Percentiles rank a stretch among this genome's conserved stretches.
These are phyloP conservation scores for Begonia masoniana DNA, from an alignment of 306 rosid genomes.

Conservation along the genomic window DNA sequence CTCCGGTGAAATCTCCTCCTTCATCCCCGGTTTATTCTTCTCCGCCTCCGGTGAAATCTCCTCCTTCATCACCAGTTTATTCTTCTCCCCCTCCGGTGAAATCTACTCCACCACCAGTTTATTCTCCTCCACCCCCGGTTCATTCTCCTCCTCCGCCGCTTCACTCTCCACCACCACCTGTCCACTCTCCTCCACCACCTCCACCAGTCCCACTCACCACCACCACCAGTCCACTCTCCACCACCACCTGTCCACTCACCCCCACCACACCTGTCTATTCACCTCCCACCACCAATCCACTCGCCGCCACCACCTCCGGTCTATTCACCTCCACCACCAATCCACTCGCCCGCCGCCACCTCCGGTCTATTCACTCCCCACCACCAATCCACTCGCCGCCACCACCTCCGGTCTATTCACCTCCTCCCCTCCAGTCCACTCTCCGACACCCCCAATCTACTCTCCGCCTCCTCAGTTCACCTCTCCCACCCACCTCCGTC, in stretches of 20 bases:
- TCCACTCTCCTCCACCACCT: too few species aligned
- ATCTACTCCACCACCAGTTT: not conserved
- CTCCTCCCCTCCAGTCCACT: too few species aligned
- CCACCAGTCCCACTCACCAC: conserved; percentile 6
- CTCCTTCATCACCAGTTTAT: not conserved
- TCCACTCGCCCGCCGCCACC: conserved; percentile 8
- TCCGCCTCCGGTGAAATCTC: not conserved
- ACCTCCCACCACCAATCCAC: not conserved
- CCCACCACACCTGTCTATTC: conserved; percentile 4
- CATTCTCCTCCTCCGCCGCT: too few species aligned
- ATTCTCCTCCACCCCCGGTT: not conserved
- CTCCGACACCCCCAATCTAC: too few species aligned
- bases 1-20: conserved; percentile 7
- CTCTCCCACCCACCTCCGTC: too few species aligned
- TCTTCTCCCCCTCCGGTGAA: not conserved
- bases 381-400: conserved; percentile 11
- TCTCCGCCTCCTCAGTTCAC: too few species aligned
- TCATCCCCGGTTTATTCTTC: not conserved
- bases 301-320: conserved; percentile 18
- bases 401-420: too few species aligned
- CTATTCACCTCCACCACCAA: conserved; percentile 6
- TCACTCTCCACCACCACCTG: conserved; percentile 5
- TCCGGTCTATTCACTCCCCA: not conserved
- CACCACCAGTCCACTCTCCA: conserved; percentile 7
- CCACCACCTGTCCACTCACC: conserved; percentile 9